phyloP scores from a whole-genome alignment of 192 early-diverging fungal species.

The Podila clonocystis region DNA sequence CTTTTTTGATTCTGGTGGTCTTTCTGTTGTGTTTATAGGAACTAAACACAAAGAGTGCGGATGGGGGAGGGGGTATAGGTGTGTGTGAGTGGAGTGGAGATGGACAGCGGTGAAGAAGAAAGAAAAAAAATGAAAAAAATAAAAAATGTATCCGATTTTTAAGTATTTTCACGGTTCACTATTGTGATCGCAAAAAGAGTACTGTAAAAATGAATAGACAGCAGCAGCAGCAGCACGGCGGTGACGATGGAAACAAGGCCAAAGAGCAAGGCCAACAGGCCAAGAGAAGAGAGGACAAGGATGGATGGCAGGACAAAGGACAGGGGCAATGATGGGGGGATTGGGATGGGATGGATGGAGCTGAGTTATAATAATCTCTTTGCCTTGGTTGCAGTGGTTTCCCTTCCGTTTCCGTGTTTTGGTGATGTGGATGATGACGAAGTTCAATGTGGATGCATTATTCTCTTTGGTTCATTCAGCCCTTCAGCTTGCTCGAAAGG shows the following conservation, averaged over 20 bases:
- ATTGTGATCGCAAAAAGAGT: neutral
- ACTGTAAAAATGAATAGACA: neutral
- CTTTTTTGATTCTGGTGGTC: neutral
- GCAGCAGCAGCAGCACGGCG: neutral
- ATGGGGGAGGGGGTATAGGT: conserved; percentile 1
- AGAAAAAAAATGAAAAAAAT: neutral
- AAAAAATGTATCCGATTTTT: no score
- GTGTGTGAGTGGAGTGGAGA: neutral
- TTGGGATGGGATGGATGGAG: neutral
- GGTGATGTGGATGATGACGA: no score
- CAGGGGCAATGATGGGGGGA: neutral
- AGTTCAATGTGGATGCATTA: no score
- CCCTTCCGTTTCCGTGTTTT: no score
- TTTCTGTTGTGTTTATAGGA: neutral
- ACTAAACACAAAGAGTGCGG: neutral
- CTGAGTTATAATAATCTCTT: neutral
- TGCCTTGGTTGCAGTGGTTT: neutral
- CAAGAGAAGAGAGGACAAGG: neutral
- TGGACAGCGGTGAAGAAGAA: neutral
- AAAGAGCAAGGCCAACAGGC: neutral
- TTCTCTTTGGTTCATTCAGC: no score
- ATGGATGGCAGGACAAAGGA: neutral
- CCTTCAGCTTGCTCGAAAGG: no score
- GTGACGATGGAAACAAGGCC: neutral
- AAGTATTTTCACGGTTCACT: no score